These are phyloP conservation scores for Wilcoxina mikolae DNA, from an alignment of 495 filamentous ascomycete species.

Conservation along the genomic window DNA sequence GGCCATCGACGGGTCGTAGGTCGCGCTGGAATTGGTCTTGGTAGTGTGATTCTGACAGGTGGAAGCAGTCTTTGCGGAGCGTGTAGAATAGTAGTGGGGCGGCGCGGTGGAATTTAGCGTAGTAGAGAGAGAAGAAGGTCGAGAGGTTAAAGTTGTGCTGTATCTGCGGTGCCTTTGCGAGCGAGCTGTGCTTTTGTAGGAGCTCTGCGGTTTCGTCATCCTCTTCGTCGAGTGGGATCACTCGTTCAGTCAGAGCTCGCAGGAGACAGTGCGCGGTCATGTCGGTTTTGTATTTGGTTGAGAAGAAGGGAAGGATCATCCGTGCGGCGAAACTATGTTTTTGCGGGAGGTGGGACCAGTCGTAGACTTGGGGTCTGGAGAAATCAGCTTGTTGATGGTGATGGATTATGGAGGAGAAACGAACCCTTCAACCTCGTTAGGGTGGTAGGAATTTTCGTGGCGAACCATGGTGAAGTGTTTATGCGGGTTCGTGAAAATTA, in stretches of 20 bases:
- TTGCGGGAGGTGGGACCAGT: slow-evolving; percentile 9
- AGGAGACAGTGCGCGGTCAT: slow-evolving; percentile 19
- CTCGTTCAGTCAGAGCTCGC: slow-evolving; percentile 4
- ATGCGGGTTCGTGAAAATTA: too few species aligned
- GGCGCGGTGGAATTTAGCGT: slow-evolving; percentile 19
- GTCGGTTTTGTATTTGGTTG: slow-evolving; percentile 20
- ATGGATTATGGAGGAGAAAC: background rate
- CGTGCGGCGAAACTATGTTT: slow-evolving; percentile 11
- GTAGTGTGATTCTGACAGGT: slow-evolving; percentile 18
- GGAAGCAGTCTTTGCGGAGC: slow-evolving; percentile 17
- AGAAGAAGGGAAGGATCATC: slow-evolving; percentile 16
- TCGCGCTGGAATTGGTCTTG: slow-evolving; percentile 16
- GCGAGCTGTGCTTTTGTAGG: background rate
- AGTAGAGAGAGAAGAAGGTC: slow-evolving; percentile 24
- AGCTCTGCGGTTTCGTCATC: background rate
- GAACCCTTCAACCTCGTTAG: background rate
- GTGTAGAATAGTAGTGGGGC: slow-evolving; percentile 22
- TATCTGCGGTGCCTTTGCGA: slow-evolving; percentile 14
- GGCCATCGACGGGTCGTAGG: slow-evolving; percentile 14
- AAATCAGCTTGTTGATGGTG: background rate
- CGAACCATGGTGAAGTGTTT: too few species aligned
- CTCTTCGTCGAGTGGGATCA: slow-evolving; percentile 9
- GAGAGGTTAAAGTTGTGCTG: slow-evolving; percentile 9
- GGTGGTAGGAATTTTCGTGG: background rate
- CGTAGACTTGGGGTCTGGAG: slow-evolving; percentile 16